Evolutionary conservation across 2,329 filamentous ascomycete genomes (phyloP).

Genomic region (Ophiocordyceps camponoti-saundersi): DNA sequence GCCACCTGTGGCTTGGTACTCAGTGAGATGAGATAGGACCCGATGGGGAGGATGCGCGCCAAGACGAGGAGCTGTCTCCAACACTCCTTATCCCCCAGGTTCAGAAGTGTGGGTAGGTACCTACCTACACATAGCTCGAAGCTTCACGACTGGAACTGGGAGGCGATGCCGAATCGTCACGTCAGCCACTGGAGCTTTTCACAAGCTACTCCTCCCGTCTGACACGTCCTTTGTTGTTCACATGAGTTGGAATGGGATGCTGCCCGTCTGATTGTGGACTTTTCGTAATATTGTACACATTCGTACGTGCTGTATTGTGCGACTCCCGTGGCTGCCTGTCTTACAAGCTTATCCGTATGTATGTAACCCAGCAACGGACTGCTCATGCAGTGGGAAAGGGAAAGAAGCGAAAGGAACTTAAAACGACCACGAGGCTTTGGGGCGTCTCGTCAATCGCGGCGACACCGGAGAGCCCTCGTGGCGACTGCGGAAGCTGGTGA

Average conservation of each 20-base stretch:
- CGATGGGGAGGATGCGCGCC: too few relatives aligned
- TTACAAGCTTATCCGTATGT: background rate
- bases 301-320: background rate
- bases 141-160: background rate
- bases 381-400: background rate
- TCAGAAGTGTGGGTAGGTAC: too few relatives aligned
- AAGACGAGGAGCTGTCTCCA: background rate
- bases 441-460: background rate
- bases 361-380: background rate
- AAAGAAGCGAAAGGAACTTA: background rate
- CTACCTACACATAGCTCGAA: too few relatives aligned
- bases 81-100: too few relatives aligned
- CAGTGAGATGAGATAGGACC: background rate
- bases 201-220: background rate
- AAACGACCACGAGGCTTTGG: background rate
- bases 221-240: background rate
- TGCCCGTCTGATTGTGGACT: background rate
- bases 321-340: background rate
- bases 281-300: background rate
- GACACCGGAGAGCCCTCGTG: too few relatives aligned
- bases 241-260: background rate
- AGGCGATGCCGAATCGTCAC: background rate
- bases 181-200: background rate
- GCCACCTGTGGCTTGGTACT: constrained; percentile 2
- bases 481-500: too few relatives aligned